These are phyloP conservation scores for Dicorynia guianensis DNA, from an alignment of 306 rosid species.

Conservation along the genomic window DNA sequence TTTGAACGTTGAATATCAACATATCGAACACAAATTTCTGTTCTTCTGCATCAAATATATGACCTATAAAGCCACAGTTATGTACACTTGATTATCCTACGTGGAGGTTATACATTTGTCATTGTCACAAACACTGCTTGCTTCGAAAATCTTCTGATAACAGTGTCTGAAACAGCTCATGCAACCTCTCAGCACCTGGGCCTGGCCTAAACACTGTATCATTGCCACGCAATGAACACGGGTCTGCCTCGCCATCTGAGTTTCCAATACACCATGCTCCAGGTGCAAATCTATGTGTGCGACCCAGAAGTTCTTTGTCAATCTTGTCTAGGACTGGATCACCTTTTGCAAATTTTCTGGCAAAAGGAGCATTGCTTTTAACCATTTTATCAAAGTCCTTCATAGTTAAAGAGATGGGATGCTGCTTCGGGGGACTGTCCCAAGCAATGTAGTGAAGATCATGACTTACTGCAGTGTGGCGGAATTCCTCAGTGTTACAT, in stretches of 20 bases:
- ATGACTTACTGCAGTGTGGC: slow-evolving; percentile 73
- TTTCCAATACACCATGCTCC: slow-evolving; percentile 91
- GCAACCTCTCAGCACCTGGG: slow-evolving; percentile 61
- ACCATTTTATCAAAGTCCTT: slow-evolving; percentile 89
- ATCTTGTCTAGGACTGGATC: slow-evolving; percentile 88
- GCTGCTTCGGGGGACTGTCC: slow-evolving; percentile 99
- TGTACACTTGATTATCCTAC: slow-evolving; percentile 47
- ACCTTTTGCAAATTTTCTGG: slow-evolving; percentile 80
- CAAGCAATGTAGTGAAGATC: slow-evolving; percentile 99
- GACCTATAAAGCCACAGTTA: slow-evolving; percentile 37
- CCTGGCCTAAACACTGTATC: slow-evolving; percentile 69
- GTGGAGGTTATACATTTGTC: slow-evolving; percentile 30
- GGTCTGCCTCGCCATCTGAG: slow-evolving; percentile 70
- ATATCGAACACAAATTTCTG: slow-evolving; percentile 34
- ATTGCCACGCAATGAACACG: slow-evolving; percentile 75
- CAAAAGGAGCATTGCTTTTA: slow-evolving; percentile 84
- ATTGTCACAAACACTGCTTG: slow-evolving; percentile 57
- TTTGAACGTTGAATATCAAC: slow-evolving; percentile 29
- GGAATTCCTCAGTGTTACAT: slow-evolving; percentile 75
- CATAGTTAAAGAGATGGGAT: slow-evolving; percentile 72
- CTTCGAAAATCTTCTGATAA: slow-evolving; percentile 52
- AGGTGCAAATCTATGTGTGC: slow-evolving; percentile 67
- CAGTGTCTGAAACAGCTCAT: slow-evolving; percentile 52
- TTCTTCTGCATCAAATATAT: slow-evolving; percentile 35
- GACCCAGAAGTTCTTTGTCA: slow-evolving; percentile 81